Evolutionary conservation across 1,139 yeast genomes (phyloP), one percentile per base, ranked within the genome.

Genomic region (Pneumocystis sp.): DNA sequence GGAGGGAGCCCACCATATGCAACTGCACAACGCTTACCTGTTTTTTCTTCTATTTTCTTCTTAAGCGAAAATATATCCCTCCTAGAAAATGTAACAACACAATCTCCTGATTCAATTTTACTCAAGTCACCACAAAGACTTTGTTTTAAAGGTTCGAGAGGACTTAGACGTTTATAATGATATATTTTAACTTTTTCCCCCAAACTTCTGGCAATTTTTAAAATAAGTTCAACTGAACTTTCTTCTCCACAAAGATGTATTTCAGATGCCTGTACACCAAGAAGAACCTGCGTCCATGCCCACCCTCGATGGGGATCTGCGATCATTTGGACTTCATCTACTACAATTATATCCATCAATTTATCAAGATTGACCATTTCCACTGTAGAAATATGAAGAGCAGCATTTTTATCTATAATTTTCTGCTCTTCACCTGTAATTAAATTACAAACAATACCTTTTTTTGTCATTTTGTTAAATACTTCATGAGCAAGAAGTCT

Each of bases 291-390:
- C 0, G 97, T 88, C 98, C 98, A 93, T 0, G 97, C 96, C 77
- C 89, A 85, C 0, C 99, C 99, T 69, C 99, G 77, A 39, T 78
- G 78, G 6, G 78, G 78, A 73, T 91, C 96, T 4, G 83, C 85
- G 71, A 93, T 84, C 97, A 95, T 90, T 73, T 93, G 99, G 68
- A 95, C 93, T 74, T 93, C 99, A 76, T 93, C 99, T 61, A 93
- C 82, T 34, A 93, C 93, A 65, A 95, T 93, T 29, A 90, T 85
- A 70, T 95, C 98, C 80, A 87, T 83, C 59, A 81, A 81, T 62
- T 80, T 81, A 64, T 78, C 79, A 62, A 84, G 71, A 15, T 93
- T 89, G 31, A 90, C 81, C 98, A 95, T 93, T 73, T 95, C 99
- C 37, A 93, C 86, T 0, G 99, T 93, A 2, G 97, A 96, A 31